Conservation (phyloP, 2,329 filamentous ascomycete genomes). For the Phyllosticta paracitricarpa region DNA sequence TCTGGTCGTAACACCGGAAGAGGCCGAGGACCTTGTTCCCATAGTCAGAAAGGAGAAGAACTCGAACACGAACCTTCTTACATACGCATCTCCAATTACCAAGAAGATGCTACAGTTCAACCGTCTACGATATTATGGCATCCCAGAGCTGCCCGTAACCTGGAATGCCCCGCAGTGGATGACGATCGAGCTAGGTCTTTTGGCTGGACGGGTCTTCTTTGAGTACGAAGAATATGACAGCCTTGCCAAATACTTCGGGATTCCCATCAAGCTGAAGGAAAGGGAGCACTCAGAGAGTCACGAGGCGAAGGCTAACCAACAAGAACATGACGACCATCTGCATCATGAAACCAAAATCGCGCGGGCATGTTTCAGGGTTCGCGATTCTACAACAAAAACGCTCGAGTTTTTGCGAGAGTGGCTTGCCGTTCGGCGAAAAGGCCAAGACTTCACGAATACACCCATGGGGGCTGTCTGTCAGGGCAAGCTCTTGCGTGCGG, state of each 20-base stretch:
- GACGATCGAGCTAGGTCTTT: conserved; percentile 48
- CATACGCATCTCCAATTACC: conserved; percentile 52
- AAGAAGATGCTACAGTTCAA: conserved; percentile 52
- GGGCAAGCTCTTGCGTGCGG: conserved; percentile 37
- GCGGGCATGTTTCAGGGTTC: neutral
- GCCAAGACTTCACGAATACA: conserved; percentile 48
- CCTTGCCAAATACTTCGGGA: conserved; percentile 20
- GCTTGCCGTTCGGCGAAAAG: conserved; percentile 44
- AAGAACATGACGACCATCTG: neutral
- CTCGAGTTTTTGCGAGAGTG: conserved; percentile 42
- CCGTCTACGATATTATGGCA: conserved; percentile 40
- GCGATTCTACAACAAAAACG: conserved; percentile 19
- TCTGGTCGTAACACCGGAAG: conserved; percentile 52
- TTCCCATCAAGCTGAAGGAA: neutral
- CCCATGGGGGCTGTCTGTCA: conserved; percentile 50
- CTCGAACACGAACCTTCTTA: conserved; percentile 36
- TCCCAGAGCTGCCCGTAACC: conserved; percentile 36
- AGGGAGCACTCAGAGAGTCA: neutral
- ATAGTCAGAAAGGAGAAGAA: conserved; percentile 20
- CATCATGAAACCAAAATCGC: neutral
- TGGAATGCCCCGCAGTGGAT: conserved; percentile 44
- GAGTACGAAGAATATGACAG: conserved; percentile 35
- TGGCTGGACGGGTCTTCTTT: conserved; percentile 53
- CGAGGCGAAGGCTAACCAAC: neutral
- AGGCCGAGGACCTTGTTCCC: conserved; percentile 47